Base-by-base conservation (phyloP, 306 rosid species). In the Rosa chinensis region DNA sequence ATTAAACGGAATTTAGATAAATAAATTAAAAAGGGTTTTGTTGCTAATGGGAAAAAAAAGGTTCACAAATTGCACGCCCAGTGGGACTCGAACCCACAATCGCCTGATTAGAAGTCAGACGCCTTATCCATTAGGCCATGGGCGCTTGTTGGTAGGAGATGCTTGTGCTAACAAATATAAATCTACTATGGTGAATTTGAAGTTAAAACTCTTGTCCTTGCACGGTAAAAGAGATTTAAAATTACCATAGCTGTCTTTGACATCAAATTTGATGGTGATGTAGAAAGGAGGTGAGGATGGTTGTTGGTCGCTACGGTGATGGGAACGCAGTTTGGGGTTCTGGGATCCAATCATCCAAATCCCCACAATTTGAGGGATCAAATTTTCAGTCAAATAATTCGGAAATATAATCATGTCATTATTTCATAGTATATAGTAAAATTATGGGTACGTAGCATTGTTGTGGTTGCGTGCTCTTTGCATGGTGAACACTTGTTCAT, bases 41-140 rank as follows among this genome's bases (percentile, higher is more conserved):
- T 32, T 32, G 37, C 37, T 32, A 32, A 32, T n/a, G 3, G 37
- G 37, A 17, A 16, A 42, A 0, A 7, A 3, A 1, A 7, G 0
- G 9, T 5, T 25, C 0, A 11, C 0, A 1, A 0, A 7, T 43
- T 9, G 40, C 63, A 63, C 79, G 79, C 72, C 79, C 72, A 76
- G 72, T 76, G 62, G 72, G 79, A 76, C 72, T 76, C 72, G 72
- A 76, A 69, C 81, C 67, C 75, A 67, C 81, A 77, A 68, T 77
- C 81, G 81, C 75, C 81, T 77, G 81, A 77, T 77, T 77, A 77
- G 75, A 67, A 67, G 81, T 77, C 81, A 77, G 80, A 77, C 81
- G 75, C 81, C 81, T 67, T 77, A 77, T 77, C 81, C 81, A 77
- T 77, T 77, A 77, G 67, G 81, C 81, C 81, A 77, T 77, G 81